Percentiles rank a stretch among this genome's conserved stretches.
phyloP scores from a whole-genome alignment of 495 filamentous ascomycete species.

The Neurospora tetraspora region DNA sequence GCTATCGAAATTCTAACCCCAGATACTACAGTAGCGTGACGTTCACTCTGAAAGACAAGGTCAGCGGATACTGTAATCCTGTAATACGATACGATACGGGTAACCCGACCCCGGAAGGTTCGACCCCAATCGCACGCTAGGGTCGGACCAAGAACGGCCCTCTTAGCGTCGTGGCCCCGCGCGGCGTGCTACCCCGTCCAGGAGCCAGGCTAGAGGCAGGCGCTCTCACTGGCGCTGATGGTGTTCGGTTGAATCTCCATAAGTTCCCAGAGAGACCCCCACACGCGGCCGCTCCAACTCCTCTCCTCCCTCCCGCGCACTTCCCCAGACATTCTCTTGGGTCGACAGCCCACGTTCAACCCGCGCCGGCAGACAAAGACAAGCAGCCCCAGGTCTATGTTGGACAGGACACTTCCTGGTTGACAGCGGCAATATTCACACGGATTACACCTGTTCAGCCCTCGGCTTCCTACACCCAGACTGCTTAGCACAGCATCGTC shows the following conservation, averaged over 20 bases:
- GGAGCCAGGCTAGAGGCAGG: neutral
- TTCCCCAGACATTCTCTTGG: constrained; percentile 16
- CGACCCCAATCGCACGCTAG: neutral
- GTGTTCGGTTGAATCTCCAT: neutral
- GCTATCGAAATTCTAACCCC: neutral
- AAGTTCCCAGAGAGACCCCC: constrained; percentile 17
- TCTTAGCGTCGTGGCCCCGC: neutral
- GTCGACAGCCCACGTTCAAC: neutral
- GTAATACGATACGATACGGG: neutral
- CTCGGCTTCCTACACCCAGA: neutral
- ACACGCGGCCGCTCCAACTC: constrained; percentile 15
- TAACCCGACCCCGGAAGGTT: neutral
- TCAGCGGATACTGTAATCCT: neutral
- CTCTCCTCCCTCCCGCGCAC: constrained; percentile 12
- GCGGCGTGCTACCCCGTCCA: neutral
- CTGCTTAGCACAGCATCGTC: neutral
- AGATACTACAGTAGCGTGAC: neutral
- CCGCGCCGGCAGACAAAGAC: neutral
- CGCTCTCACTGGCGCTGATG: too few species aligned
- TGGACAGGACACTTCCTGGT: constrained; percentile 7
- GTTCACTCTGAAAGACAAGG: neutral
- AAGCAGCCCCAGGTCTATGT: constrained; percentile 5
- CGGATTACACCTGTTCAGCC: neutral
- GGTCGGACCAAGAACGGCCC: neutral
- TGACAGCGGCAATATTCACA: neutral